These are phyloP conservation scores for Lipomyces orientalis DNA, from an alignment of 805 yeast genomes.

Conservation along the genomic window DNA sequence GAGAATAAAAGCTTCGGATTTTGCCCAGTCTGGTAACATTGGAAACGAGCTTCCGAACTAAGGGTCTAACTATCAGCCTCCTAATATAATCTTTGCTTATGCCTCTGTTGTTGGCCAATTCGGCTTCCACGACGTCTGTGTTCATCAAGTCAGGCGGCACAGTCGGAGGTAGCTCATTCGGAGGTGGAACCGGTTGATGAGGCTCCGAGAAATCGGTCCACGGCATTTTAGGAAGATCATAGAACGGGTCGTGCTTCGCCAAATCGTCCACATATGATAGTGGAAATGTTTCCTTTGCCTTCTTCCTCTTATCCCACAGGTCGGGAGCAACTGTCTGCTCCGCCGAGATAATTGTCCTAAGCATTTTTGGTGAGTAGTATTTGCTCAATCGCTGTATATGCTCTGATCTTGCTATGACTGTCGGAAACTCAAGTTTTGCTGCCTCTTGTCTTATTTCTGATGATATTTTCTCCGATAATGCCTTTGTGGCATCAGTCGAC, in stretches of 20 bases:
- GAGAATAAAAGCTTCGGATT: slow-evolving; percentile 76
- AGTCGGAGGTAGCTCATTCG: neutral
- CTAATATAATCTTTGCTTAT: slow-evolving; percentile 19
- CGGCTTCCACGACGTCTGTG: slow-evolving; percentile 4
- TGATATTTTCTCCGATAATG: neutral
- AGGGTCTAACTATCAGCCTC: slow-evolving; percentile 2
- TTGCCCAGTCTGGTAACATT: slow-evolving; percentile 94
- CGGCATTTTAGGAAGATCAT: slow-evolving; percentile 64
- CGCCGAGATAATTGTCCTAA: slow-evolving; percentile 80
- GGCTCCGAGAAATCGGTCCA: slow-evolving; percentile 57
- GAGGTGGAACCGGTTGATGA: slow-evolving; percentile 59
- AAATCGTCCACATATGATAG: slow-evolving; percentile 77
- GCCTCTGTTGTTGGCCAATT: slow-evolving; percentile 2
- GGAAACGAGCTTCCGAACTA: slow-evolving; percentile 67
- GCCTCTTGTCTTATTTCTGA: neutral
- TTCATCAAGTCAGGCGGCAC: slow-evolving; percentile 42
- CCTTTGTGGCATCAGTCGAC: neutral
- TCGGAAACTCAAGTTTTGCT: slow-evolving; percentile 5
- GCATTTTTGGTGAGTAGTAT: slow-evolving; percentile 80
- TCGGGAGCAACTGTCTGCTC: slow-evolving; percentile 75
- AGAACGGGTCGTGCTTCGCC: slow-evolving; percentile 70
- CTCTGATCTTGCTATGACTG: neutral
- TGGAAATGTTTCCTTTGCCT: slow-evolving; percentile 60
- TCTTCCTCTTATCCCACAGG: slow-evolving; percentile 56
- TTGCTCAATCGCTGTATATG: slow-evolving; percentile 46